A percentile compares a stretch with the other conserved stretches of the same genome.
Evolutionary conservation across 306 rosid species (phyloP).

Genomic region (Leucaena leucocephala): DNA sequence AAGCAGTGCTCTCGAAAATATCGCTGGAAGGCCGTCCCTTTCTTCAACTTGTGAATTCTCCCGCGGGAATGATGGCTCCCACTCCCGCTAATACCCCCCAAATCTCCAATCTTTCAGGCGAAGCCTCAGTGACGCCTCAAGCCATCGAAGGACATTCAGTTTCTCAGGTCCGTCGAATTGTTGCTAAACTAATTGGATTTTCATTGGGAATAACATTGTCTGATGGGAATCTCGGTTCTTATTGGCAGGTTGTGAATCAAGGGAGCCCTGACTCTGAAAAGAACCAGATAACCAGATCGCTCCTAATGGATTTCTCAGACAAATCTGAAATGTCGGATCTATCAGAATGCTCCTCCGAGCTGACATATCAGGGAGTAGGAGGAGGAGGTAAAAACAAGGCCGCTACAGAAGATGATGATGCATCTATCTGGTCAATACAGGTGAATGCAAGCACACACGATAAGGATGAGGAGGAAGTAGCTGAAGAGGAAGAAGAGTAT

Average conservation of each 20-base stretch:
- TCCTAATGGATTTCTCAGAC: conserved; percentile 80
- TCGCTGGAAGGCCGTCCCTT: conserved; percentile 54
- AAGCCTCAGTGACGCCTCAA: conserved; percentile 39
- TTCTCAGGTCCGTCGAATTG: conserved; percentile 51
- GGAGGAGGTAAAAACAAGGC: conserved; percentile 32
- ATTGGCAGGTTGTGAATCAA: conserved; percentile 47
- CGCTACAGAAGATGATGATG: conserved; percentile 65
- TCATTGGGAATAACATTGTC: neutral
- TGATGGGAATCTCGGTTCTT: neutral
- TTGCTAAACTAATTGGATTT: neutral
- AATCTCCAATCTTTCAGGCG: conserved; percentile 43
- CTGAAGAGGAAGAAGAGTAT: conserved; percentile 36
- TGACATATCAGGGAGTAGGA: conserved; percentile 44
- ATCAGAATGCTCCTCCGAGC: conserved; percentile 58
- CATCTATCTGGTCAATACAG: conserved; percentile 89
- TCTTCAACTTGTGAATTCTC: conserved; percentile 49
- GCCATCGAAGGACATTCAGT: conserved; percentile 59
- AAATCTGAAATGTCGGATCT: conserved; percentile 58
- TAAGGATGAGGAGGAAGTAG: conserved; percentile 57
- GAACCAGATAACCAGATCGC: conserved; percentile 61
- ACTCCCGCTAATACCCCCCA: conserved; percentile 94
- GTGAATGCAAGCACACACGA: conserved; percentile 72
- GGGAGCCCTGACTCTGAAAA: conserved; percentile 59
- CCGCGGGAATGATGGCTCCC: conserved; percentile 68
- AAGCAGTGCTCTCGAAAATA: conserved; percentile 69